Percentiles rank a stretch among this genome's conserved stretches.
Evolutionary conservation across 352 stramenopile species (phyloP).

Genomic region (Globisporangium barbulae): DNA sequence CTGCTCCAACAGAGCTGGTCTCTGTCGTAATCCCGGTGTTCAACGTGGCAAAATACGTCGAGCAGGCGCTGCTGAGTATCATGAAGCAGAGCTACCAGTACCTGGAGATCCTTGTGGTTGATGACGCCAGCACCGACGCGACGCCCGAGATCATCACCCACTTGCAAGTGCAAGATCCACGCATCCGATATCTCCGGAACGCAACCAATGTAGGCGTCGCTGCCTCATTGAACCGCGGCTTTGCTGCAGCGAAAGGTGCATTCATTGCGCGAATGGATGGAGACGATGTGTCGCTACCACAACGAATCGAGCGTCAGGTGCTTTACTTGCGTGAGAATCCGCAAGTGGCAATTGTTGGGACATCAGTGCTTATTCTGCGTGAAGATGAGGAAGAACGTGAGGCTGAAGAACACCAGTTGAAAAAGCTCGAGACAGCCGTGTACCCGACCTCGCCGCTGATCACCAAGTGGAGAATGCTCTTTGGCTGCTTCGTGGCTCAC

Average conservation of each 20-base stretch:
- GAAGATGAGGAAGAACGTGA: constrained; percentile 1
- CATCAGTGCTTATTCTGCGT: constrained; percentile 30
- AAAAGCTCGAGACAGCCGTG: constrained; percentile 25
- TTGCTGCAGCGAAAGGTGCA: constrained; percentile 40
- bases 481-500: constrained; percentile 75
- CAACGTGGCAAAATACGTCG: constrained; percentile 39
- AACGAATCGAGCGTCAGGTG: constrained; percentile 57
- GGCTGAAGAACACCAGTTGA: background rate
- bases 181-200: constrained; percentile 45
- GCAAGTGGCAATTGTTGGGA: constrained; percentile 38
- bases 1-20: constrained; percentile 17
- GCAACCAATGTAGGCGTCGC: constrained; percentile 53
- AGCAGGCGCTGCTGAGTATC: constrained; percentile 43
- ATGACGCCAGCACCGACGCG: constrained; percentile 60
- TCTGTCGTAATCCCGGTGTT: constrained; percentile 80
- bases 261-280: constrained; percentile 85
- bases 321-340: constrained; percentile 33
- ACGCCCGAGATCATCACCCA: constrained; percentile 36
- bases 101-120: constrained; percentile 69
- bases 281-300: constrained; percentile 67
- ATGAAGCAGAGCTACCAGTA: constrained; percentile 34
- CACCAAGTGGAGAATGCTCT: constrained; percentile 71
- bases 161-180: constrained; percentile 33
- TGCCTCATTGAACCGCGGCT: constrained; percentile 64
- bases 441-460: constrained; percentile 54